Evolutionary conservation across 2,329 filamentous ascomycete species (phyloP), one percentile per base, ranked within the genome.

Genomic region (Trichoderma breve): DNA sequence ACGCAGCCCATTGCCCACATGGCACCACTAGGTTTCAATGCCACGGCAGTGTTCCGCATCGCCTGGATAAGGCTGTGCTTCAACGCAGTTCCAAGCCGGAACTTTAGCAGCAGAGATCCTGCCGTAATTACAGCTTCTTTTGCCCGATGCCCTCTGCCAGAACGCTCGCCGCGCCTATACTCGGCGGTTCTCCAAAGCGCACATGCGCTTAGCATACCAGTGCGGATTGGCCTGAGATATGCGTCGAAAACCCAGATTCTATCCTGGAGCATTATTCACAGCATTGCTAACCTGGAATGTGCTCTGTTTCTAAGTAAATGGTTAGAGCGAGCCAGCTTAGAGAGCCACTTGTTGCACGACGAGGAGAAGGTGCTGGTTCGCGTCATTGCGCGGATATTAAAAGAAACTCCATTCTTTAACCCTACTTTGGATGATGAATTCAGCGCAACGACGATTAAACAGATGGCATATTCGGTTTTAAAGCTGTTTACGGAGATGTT

Each of bases 101-200:
- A 51, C 55, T 69, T 69, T 34, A 51, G 36, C n/a, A 69, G 55
- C 34, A 69, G 66, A 1, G 36, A 69, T 61, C 55, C 66, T 9
- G 66, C 36, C 3, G 18, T 15, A 3, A 69, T 61, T 12, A 55
- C 66, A 18, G 66, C 66, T 11, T 57, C 55, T 8, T 61, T 69
- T 47, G 55, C 55, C 5, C 36, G n/a, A 18, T 60, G 30, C 24
- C 66, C 66, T 1, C 30, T 34, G 55, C 66, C 66, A 3, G 55
- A 69, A n/a, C 66, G 66, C n/a, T 69, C 66, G n/a, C 66, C 66
- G n/a, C 66, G 66, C 15, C n/a, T 69, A 2, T 69, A 69, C 24
- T 69, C 66, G 26, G 66, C 66, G 2, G 55, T 69, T 61, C 39
- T 69, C 8, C 66, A 69, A 39, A 69, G 66, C 18, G 66, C 55